Evolutionary conservation across 2,329 filamentous ascomycete genomes (phyloP).

Genomic region (Rosellinia necatrix): DNA sequence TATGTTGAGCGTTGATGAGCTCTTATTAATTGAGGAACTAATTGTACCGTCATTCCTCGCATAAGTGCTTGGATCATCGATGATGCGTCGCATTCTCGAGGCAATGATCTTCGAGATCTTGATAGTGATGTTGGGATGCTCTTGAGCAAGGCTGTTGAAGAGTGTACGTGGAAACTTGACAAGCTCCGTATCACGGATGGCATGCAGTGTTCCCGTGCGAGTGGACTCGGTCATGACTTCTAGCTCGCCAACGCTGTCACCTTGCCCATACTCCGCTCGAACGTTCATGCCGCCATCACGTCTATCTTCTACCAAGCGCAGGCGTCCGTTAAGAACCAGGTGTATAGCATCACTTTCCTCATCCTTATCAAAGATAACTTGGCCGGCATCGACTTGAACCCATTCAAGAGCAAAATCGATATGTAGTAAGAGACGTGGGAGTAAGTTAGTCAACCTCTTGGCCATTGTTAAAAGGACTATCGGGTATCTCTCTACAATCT

Average conservation of each 20-base stretch:
- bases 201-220: conserved; percentile 89
- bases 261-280: conserved; percentile 91
- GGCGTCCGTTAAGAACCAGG: conserved; percentile 90
- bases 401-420: conserved; percentile 99
- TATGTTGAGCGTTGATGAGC: conserved; percentile 87
- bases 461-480: conserved; percentile 94
- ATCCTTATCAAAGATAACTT: conserved; percentile 90
- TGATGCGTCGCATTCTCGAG: conserved; percentile 85
- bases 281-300: conserved; percentile 83
- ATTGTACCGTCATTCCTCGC: conserved; percentile 65
- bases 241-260: conserved; percentile 94
- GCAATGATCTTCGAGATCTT: conserved; percentile 99
- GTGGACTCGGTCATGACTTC: conserved; percentile 95
- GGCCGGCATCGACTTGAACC: conserved; percentile 94
- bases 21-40: conserved; percentile 64
- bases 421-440: conserved; percentile 88
- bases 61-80: conserved; percentile 78
- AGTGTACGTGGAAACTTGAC: conserved; percentile 94
- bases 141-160: conserved; percentile 96
- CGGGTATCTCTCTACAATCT: conserved; percentile 90
- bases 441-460: conserved; percentile 85
- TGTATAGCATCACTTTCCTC: conserved; percentile 99
- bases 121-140: conserved; percentile 97
- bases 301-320: conserved; percentile 82
- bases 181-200: conserved; percentile 93